Base-by-base conservation (phyloP, 1,139 yeast species). In the Diutina siamensis region DNA sequence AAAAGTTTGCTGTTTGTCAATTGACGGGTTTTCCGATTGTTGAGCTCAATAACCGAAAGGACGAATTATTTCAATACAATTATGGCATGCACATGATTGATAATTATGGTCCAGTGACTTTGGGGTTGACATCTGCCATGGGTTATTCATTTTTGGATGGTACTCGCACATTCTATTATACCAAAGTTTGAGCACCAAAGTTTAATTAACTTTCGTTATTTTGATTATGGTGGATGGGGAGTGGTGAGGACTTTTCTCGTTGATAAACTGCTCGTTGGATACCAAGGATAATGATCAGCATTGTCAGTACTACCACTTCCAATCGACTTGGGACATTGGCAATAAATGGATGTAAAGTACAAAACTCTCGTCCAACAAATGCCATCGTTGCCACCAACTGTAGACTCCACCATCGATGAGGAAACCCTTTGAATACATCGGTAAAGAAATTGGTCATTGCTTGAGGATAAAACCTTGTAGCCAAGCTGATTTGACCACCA, bases 41-140 rank as follows among this genome's bases (percentile, higher is more conserved):
- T 38, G 42, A 38, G 20, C 42, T 38, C 19, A 38, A 38, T 17
- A 38, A 38, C 21, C 28, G 28, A 3, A 38, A 38, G 32, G 42
- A 38, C n/a, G 42, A 38, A 15, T 25, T 17, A 27, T n/a, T 20
- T 3, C 32, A 17, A 10, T 38, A 15, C 21, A 38, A 38, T 27
- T 38, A 21, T 25, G 20, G 20, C 10, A 15, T 38, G 31, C 42
- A 8, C 28, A 4, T 5, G 2, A 7, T 17, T 17, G n/a, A n/a
- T n/a, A 32, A 17, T 31, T 25, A 25, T 15, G 42, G 42, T 9
- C 42, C 42, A 18, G 19, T 38, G 7, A 8, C 21, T n/a, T 18
- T 25, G 42, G 32, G 19, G 20, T 25, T 38, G 33, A 20, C 20
- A 12, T n/a, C 9, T 17, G 33, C 42, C 20, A 25, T 38, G 4